Evolutionary conservation across 768 basidiomycete species (phyloP), one percentile per base, ranked within the genome.

Genomic region (Psilocybe subaeruginosa): DNA sequence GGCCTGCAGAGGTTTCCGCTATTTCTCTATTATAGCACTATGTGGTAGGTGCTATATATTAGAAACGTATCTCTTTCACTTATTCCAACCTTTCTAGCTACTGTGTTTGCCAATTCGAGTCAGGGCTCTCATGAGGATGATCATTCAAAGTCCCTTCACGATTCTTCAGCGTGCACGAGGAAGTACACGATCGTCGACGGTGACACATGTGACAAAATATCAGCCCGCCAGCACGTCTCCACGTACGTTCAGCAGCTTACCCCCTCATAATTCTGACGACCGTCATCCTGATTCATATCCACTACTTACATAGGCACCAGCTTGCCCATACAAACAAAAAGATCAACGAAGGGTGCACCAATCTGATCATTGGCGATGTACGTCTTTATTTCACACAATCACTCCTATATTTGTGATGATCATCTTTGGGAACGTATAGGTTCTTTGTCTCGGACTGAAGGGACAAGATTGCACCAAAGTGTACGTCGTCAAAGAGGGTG

Each of bases 131-230:
- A 43, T 35, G 33, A 35, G 23, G 23, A 39, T 8, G 37, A 8
- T 8, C 37, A 39, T 14, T 8, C 7, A 39, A 49, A 49, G 11
- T 17, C 19, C 16, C 48, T 31, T 16, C 62, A 66, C 35, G 35
- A 35, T 45, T 27, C 54, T 6, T 49, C 58, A 2, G 30, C 62
- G n/a, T 89, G 87, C 59, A 77, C 79, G 6, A 79, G 85, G 57
- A 81, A 68, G 63, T 84, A 82, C 59, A 80, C 76, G 8, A 81
- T 89, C 16, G 63, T 70, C 12, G 11, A 69, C 2, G 81, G 80
- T 6, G 85, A 88, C 68, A 82, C 77, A 49, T 89, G 87, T 72
- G 78, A 85, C 65, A 69, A 59, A 29, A 87, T 87, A 66, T 84
- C 80, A 19, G 78, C 77, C 1, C 68, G 69, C 1, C 67, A 80